These are phyloP conservation scores for Aspergillus latus DNA, from an alignment of 2,329 filamentous ascomycete genomes.

Conservation along the genomic window DNA sequence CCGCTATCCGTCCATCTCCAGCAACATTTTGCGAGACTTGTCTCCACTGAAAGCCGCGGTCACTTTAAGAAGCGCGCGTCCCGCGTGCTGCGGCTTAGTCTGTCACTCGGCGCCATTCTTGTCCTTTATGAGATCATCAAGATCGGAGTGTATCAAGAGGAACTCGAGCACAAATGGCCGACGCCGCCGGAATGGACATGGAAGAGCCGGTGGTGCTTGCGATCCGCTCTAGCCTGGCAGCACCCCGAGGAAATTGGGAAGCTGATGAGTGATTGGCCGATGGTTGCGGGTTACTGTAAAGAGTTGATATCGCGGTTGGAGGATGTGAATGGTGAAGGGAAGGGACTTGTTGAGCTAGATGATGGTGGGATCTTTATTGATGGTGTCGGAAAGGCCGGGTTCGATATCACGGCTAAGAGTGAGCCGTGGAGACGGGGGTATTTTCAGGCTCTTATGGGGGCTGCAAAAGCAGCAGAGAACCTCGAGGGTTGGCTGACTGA, in stretches of 20 bases:
- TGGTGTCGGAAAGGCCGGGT: conserved; percentile 57
- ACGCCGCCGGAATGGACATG: conserved; percentile 81
- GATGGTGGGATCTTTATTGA: conserved; percentile 55
- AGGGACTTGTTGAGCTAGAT: conserved; percentile 58
- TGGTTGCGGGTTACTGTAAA: conserved; percentile 61
- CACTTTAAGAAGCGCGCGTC: conserved; percentile 52
- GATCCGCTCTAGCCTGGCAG: conserved; percentile 62
- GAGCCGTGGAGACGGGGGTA: conserved; percentile 87
- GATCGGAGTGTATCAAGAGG: conserved; percentile 70
- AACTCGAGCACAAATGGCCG: conserved; percentile 71
- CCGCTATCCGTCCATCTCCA: conserved; percentile 55
- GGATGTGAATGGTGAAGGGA: conserved; percentile 66
- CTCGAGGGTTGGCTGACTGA: conserved; percentile 78
- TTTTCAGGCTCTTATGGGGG: conserved; percentile 75
- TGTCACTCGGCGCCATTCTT: conserved; percentile 69
- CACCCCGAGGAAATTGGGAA: conserved; percentile 56
- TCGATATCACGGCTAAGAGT: conserved; percentile 71
- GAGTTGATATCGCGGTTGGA: conserved; percentile 67
- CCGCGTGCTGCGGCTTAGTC: conserved; percentile 67
- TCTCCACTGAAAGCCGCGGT: conserved; percentile 69
- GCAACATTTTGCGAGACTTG: conserved; percentile 63
- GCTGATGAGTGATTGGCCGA: conserved; percentile 66
- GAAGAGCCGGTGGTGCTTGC: conserved; percentile 65
- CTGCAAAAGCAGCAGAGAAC: conserved; percentile 74
- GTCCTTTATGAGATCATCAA: conserved; percentile 61